phyloP scores from a whole-genome alignment of 2,329 filamentous ascomycete genomes.

The Ophiocordyceps camponoti-floridani region DNA sequence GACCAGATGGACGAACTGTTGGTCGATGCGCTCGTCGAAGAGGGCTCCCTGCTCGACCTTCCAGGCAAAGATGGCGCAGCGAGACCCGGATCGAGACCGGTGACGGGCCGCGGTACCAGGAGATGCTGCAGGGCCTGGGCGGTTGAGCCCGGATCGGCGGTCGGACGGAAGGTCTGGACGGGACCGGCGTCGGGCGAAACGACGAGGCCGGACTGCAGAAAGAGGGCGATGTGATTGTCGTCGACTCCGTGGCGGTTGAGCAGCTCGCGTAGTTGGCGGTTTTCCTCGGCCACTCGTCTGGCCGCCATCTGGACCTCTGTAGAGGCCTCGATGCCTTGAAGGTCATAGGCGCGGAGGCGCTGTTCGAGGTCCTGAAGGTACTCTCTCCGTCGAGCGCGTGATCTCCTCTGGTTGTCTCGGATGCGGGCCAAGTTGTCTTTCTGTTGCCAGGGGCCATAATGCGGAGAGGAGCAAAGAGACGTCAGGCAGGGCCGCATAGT shows the following conservation, averaged over 20 bases:
- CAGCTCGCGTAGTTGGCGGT: constrained; percentile 41
- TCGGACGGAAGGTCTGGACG: constrained; percentile 4
- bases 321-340: constrained; percentile 47
- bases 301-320: constrained; percentile 57
- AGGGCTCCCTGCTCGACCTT: constrained; percentile 15
- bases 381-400: constrained; percentile 55
- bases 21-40: constrained; percentile 15
- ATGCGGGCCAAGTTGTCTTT: constrained; percentile 33
- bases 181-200: constrained; percentile 4
- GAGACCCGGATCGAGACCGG: constrained; percentile 9
- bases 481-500: not conserved
- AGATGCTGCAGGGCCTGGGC: constrained; percentile 19
- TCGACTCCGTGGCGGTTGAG: constrained; percentile 38
- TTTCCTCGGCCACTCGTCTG: constrained; percentile 50
- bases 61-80: constrained; percentile 10
- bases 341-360: constrained; percentile 40
- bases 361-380: constrained; percentile 54
- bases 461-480: not conserved
- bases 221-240: constrained; percentile 33
- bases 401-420: constrained; percentile 60
- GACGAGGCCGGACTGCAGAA: constrained; percentile 10
- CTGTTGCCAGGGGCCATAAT: not conserved
- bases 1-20: constrained; percentile 16
- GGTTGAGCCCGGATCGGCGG: constrained; percentile 7
- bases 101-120: constrained; percentile 17